A percentile compares a stretch with the other conserved stretches of the same genome.
These are phyloP conservation scores for Xylariales sp. DNA, from an alignment of 2,329 filamentous ascomycete species.

Conservation along the genomic window DNA sequence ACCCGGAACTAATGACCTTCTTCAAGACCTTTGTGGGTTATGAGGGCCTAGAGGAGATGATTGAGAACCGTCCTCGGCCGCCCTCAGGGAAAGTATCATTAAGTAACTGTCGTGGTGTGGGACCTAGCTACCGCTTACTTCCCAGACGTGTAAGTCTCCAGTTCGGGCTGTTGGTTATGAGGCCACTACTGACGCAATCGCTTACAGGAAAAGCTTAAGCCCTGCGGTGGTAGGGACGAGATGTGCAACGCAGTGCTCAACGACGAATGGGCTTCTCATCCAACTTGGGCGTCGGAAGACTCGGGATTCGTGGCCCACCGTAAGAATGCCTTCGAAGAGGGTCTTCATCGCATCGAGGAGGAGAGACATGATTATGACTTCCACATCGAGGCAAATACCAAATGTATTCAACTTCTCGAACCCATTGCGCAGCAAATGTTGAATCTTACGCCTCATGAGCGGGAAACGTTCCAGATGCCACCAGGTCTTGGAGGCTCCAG, in stretches of 20 bases:
- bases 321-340: slow-evolving; percentile 96
- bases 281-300: slow-evolving; percentile 98
- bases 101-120: slow-evolving; percentile 94
- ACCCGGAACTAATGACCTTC: slow-evolving; percentile 87
- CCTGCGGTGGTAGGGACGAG: slow-evolving; percentile 93
- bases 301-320: slow-evolving; percentile 97
- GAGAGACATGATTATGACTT: slow-evolving; percentile 99
- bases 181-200: slow-evolving; percentile 3
- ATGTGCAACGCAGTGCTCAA: slow-evolving; percentile 94
- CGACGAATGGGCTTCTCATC: slow-evolving; percentile 98
- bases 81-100: slow-evolving; percentile 87
- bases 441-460: slow-evolving; percentile 78
- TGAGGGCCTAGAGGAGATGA: slow-evolving; percentile 78
- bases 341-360: slow-evolving; percentile 94
- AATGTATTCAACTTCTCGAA: slow-evolving; percentile 95
- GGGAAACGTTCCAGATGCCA: slow-evolving; percentile 81
- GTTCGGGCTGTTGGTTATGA: not conserved
- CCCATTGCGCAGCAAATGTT: slow-evolving; percentile 92
- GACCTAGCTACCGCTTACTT: slow-evolving; percentile 92
- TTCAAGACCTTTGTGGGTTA: slow-evolving; percentile 87
- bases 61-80: slow-evolving; percentile 81
- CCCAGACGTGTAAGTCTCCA: slow-evolving; percentile 74
- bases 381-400: slow-evolving; percentile 93
- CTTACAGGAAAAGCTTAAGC: slow-evolving; percentile 80
- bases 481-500: slow-evolving; percentile 89